These are phyloP conservation scores for Prunus mume DNA, from an alignment of 306 rosid genomes.

Conservation along the genomic window DNA sequence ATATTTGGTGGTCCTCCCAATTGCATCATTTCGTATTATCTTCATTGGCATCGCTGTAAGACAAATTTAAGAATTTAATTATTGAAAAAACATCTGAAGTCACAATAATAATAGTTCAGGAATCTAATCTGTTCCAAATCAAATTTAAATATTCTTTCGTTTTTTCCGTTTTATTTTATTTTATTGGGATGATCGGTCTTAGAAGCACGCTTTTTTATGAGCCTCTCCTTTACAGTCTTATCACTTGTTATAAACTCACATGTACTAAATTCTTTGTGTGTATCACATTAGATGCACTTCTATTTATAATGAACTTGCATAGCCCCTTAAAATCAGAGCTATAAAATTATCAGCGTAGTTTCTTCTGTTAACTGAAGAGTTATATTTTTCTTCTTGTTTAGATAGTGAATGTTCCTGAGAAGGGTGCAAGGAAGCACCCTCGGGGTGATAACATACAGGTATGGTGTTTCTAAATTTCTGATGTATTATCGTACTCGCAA, in stretches of 20 bases:
- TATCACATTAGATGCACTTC: background rate
- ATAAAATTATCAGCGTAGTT: conserved; percentile 16
- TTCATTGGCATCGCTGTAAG: background rate
- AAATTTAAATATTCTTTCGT: background rate
- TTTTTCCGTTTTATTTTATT: background rate
- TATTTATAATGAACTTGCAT: background rate
- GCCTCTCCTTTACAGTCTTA: no score
- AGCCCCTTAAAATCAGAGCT: background rate
- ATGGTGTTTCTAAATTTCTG: conserved; percentile 2
- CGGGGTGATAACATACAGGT: conserved; percentile 98
- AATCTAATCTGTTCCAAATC: background rate
- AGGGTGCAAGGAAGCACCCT: conserved; percentile 94
- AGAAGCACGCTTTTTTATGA: background rate
- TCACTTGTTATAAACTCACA: no score
- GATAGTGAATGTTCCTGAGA: conserved; percentile 98
- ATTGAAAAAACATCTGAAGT: background rate
- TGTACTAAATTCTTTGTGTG: background rate
- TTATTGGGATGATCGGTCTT: background rate
- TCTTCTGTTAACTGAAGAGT: conserved; percentile 30
- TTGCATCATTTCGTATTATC: background rate
- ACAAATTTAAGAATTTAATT: background rate
- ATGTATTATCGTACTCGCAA: background rate
- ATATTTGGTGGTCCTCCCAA: background rate
- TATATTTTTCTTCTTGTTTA: conserved; percentile 49
- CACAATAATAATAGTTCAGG: background rate